A percentile compares a stretch with the other conserved stretches of the same genome.
Evolutionary conservation across 495 filamentous ascomycete genomes (phyloP).

Genomic region (Tuber microsphaerosporum): DNA sequence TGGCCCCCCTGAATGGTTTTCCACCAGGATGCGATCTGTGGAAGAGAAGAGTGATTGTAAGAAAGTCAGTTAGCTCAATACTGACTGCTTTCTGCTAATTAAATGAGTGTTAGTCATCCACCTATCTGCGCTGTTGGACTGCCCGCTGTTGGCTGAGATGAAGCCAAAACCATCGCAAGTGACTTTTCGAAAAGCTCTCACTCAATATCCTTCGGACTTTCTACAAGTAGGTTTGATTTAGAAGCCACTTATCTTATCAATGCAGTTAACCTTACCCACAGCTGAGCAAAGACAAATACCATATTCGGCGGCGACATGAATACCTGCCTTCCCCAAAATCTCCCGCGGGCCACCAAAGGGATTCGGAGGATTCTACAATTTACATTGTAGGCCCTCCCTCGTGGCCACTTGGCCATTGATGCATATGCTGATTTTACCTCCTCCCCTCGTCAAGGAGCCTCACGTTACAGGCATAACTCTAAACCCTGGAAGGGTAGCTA

Average conservation of each 20-base stretch:
- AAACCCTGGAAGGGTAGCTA: constrained; percentile 34
- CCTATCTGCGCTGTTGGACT: constrained; percentile 42
- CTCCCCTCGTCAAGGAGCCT: constrained; percentile 30
- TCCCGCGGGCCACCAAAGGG: background rate
- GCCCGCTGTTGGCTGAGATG: constrained; percentile 36
- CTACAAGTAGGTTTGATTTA: constrained; percentile 16
- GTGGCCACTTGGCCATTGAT: background rate
- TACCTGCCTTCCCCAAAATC: background rate
- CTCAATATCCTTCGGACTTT: constrained; percentile 20
- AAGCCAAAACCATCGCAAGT: constrained; percentile 41
- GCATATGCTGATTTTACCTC: constrained; percentile 15
- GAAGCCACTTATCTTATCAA: background rate
- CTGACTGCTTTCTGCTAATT: constrained; percentile 9
- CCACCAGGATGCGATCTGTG: constrained; percentile 33
- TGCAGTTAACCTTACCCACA: background rate
- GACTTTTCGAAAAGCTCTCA: constrained; percentile 38
- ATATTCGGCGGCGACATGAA: constrained; percentile 34
- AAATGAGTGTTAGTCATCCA: constrained; percentile 41
- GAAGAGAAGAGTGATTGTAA: constrained; percentile 42
- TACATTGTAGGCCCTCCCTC: constrained; percentile 26
- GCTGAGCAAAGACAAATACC: constrained; percentile 39
- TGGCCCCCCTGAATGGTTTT: constrained; percentile 40
- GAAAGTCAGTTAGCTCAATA: constrained; percentile 3
- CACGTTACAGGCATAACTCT: constrained; percentile 25
- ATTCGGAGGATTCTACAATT: constrained; percentile 25